Conservation (phyloP, 345 rosid species). For the Melaleuca quinquenervia region DNA sequence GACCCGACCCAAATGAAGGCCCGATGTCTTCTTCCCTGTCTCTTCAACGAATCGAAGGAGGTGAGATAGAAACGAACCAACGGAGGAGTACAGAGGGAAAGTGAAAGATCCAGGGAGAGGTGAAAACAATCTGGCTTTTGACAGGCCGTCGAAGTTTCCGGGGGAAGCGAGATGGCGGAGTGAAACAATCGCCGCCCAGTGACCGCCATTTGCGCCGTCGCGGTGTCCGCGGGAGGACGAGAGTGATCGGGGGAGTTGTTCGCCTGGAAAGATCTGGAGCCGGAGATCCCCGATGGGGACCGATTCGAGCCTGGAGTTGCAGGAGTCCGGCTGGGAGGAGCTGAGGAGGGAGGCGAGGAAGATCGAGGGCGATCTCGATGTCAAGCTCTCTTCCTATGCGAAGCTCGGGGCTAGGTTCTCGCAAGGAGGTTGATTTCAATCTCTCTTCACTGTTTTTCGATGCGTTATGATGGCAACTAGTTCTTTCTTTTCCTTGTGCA, state of each 20-base stretch:
- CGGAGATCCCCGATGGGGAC: slow-evolving; percentile 48
- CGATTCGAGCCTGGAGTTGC: slow-evolving; percentile 58
- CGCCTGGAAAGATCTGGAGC: slow-evolving; percentile 6
- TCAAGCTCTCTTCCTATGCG: slow-evolving; percentile 94
- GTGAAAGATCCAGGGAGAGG: not conserved
- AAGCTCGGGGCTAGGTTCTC: slow-evolving; percentile 89
- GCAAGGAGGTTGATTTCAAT: slow-evolving; percentile 51
- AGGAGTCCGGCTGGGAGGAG: slow-evolving; percentile 98
- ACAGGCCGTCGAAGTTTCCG: not conserved
- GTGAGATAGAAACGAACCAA: not conserved
- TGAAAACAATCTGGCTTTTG: not conserved
- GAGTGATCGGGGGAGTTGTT: not conserved
- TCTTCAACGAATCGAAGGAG: not conserved
- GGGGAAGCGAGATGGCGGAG: not conserved
- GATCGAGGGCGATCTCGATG: slow-evolving; percentile 96
- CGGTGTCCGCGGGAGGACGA: not conserved
- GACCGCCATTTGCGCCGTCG: not conserved
- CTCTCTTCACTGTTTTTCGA: not conserved
- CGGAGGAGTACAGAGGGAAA: not conserved
- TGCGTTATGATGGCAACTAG: not conserved
- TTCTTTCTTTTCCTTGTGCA: not conserved
- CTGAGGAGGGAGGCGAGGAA: slow-evolving; percentile 85
- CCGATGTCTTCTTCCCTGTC: not conserved
- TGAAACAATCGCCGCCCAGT: not conserved
- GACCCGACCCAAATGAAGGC: not conserved